These are phyloP conservation scores for Psilocybe mexicana DNA, from an alignment of 1,284 basidiomycete genomes.

Conservation along the genomic window DNA sequence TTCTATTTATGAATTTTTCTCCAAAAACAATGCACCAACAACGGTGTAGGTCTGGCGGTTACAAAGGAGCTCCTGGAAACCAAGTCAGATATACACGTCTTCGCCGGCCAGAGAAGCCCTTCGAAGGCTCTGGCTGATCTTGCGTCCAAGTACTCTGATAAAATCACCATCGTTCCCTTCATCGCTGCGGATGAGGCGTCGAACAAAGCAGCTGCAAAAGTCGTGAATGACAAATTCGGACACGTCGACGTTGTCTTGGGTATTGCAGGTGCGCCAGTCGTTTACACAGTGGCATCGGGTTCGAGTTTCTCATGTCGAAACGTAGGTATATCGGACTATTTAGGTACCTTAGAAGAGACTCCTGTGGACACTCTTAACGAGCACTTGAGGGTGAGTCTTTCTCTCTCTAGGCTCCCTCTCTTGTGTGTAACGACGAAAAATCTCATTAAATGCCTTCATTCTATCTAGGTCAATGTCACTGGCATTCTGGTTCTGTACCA, in stretches of 20 bases:
- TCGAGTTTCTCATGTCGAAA: no score
- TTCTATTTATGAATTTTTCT: background rate
- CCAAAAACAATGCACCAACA: no score
- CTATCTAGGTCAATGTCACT: background rate
- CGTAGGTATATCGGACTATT: background rate
- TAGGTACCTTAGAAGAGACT: background rate
- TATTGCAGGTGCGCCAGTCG: background rate
- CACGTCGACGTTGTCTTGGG: slow-evolving; percentile 9
- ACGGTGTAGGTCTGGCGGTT: background rate
- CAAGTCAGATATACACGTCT: background rate
- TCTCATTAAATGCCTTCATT: background rate
- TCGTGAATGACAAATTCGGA: slow-evolving; percentile 8
- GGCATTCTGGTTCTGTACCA: background rate
- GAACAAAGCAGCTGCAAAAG: slow-evolving; percentile 11
- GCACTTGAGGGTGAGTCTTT: background rate
- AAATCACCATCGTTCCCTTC: background rate
- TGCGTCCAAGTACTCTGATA: background rate
- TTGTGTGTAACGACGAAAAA: background rate
- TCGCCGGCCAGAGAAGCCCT: background rate
- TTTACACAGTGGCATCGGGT: no score
- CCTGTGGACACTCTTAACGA: background rate
- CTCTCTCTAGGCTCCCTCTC: background rate
- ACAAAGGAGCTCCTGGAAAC: background rate
- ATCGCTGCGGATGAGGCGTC: slow-evolving; percentile 9
- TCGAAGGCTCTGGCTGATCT: slow-evolving; percentile 1